Percentiles rank a stretch among this genome's conserved stretches.
These are phyloP conservation scores for Marasmius sp. DNA, from an alignment of 1,284 basidiomycete species.

Conservation along the genomic window DNA sequence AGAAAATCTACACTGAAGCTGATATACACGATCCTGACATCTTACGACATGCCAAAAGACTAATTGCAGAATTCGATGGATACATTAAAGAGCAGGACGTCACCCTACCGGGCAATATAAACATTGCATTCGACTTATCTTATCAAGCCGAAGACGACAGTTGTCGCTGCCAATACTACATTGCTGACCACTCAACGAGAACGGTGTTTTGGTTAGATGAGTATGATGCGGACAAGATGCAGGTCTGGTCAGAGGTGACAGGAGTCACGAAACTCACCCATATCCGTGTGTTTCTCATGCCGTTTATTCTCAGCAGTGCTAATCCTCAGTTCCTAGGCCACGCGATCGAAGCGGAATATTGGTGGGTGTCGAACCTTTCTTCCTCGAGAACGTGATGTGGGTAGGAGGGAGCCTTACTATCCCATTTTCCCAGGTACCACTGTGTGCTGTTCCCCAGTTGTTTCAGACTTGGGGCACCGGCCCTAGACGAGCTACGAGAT, in stretches of 20 bases:
- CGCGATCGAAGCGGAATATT: constrained; percentile 51
- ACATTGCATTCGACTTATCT: constrained; percentile 35
- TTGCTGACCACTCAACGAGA: constrained; percentile 34
- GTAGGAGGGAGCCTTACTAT: background rate
- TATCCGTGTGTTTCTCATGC: constrained; percentile 34
- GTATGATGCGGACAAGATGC: constrained; percentile 27
- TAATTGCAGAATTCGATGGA: constrained; percentile 24
- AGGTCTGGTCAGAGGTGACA: constrained; percentile 27
- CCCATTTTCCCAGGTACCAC: constrained; percentile 41
- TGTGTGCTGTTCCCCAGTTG: constrained; percentile 48
- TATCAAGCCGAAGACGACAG: background rate
- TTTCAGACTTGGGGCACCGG: constrained; percentile 30
- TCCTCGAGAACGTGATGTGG: background rate
- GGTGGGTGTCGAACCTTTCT: constrained; percentile 30
- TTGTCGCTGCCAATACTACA: constrained; percentile 37
- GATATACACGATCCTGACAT: constrained; percentile 30
- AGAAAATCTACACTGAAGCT: constrained; percentile 39
- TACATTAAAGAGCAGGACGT: constrained; percentile 25
- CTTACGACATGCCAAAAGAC: constrained; percentile 22
- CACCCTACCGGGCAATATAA: constrained; percentile 21
- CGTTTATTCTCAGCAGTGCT: background rate
- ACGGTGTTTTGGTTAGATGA: constrained; percentile 41
- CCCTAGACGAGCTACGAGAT: constrained; percentile 44
- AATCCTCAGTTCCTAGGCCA: constrained; percentile 32
- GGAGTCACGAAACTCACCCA: constrained; percentile 38